Evolutionary conservation across 2,329 filamentous ascomycete species (phyloP), one percentile per base, ranked within the genome.

Genomic region (Ceratocystis huliohia): DNA sequence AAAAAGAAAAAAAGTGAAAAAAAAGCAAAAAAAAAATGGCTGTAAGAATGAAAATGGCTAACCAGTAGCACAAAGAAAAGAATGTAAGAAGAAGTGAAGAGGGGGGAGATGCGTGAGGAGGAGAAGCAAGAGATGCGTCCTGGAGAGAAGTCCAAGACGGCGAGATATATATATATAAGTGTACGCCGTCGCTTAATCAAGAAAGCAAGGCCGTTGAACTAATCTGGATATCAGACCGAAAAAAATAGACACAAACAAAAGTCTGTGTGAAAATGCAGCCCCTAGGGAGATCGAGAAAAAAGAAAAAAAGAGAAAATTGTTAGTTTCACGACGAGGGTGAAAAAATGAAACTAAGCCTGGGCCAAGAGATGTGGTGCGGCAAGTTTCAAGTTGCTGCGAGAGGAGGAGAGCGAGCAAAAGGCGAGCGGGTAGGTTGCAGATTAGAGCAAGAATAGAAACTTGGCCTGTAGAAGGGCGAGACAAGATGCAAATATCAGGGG

Each of bases 101-200:
- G 30, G 53, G 53, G 53, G 53, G 53, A 13, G 53, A 57, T 45
- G 61, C 20, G 61, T 63, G 61, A 63, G 44, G 61, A 48, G 41
- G 10, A 61, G 41, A 61, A 41, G 17, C 10, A 63, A 46, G 6
- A 17, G 22, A 44, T 6, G 17, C 22, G 20, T 17, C n/a, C n/a
- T n/a, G n/a, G 33, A 48, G 45, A 46, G 37, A 30, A 20, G 44
- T 63, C 22, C 53, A 57, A 13, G 53, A 33, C 53, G 25, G 28
- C 61, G 48, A 25, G 61, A 63, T 48, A 63, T 63, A 57, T 57
- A 57, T 48, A 48, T 48, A 20, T 17, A 20, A 6, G 46, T 53
- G 3, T 20, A 22, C 48, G n/a, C 13, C n/a, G 48, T 53, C 10
- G 37, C 37, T 41, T 41, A 41, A 13, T 15, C 37, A 41, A 5